Evolutionary conservation across 23 red algal species (phyloP), one percentile per base, ranked within the genome.

Genomic region (Gracilaria gracilis): DNA sequence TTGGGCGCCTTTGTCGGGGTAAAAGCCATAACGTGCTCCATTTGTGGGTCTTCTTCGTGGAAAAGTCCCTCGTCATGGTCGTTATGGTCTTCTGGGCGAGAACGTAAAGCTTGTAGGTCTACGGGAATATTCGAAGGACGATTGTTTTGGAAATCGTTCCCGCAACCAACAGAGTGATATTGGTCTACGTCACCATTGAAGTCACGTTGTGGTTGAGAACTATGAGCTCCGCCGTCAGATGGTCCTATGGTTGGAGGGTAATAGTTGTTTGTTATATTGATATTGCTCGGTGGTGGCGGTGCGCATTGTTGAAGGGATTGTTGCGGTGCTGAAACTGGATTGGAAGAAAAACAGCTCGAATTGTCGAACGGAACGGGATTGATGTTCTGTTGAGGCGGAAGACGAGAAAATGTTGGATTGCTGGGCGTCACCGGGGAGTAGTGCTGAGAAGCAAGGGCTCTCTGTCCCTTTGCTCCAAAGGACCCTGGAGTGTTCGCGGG

Each of bases 181-280:
- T 35, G 51, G 16, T 8, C 47, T 24, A 78, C 37, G 31, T 57
- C 67, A 33, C 27, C 34, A 6, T 38, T 46, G 23, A 39, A 72
- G 24, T 36, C 27, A 61, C 21, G 29, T 11, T 12, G 14, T 8
- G 39, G 39, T 61, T 88, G 84, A 48, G 32, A 13, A 57, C 78
- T 34, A 24, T 90, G 54, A 90, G 39, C 74, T 48, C 51, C 73
- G 36, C 27, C 53, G 28, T 46, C 61, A 21, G 53, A 48, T 9
- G 40, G 42, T 51, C 42, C 75, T 36, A 40, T 15, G 38, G 79
- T 73, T 14, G 87, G 75, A 9, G 87, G 61, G 57, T 65, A 90
- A 51, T 90, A 90, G 47, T 90, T 90, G 59, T 90, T 90, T 25
- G 87, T 90, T 17, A 81, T 90, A 33, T 81, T 90, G 31, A 90